Evolutionary conservation across 2,329 filamentous ascomycete species (phyloP).

Genomic region (Xylaria sp.): DNA sequence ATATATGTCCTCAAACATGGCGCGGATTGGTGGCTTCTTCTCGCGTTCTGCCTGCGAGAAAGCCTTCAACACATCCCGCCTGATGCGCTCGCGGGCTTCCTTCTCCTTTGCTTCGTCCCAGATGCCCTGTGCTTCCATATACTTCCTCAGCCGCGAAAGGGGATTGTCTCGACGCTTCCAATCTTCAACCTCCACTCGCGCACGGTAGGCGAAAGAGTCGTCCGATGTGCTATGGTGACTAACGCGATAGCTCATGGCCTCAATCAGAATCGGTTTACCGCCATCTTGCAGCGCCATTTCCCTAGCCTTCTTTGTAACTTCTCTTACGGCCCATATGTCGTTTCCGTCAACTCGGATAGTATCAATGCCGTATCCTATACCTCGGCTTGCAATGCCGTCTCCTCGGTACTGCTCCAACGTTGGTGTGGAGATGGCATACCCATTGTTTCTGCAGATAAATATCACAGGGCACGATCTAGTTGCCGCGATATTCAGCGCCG

Average conservation of each 20-base stretch:
- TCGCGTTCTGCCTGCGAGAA: slow-evolving; percentile 86
- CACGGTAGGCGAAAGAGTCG: slow-evolving; percentile 95
- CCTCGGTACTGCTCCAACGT: slow-evolving; percentile 92
- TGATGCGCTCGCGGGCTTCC: slow-evolving; percentile 70
- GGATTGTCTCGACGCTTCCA: slow-evolving; percentile 94
- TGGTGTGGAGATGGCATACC: slow-evolving; percentile 89
- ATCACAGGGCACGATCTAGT: slow-evolving; percentile 88
- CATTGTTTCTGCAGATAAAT: slow-evolving; percentile 93
- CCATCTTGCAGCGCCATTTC: slow-evolving; percentile 81
- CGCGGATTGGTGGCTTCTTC: slow-evolving; percentile 77
- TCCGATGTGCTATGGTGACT: slow-evolving; percentile 97
- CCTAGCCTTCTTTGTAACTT: slow-evolving; percentile 81
- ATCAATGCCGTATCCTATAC: slow-evolving; percentile 92
- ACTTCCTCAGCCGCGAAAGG: slow-evolving; percentile 86
- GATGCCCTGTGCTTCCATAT: slow-evolving; percentile 82
- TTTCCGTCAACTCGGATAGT: slow-evolving; percentile 95
- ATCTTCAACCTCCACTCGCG: slow-evolving; percentile 91
- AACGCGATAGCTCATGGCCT: slow-evolving; percentile 98
- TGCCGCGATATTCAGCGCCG: slow-evolving; percentile 89
- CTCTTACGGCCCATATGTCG: slow-evolving; percentile 88
- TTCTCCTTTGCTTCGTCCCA: slow-evolving; percentile 91
- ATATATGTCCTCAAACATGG: slow-evolving; percentile 90
- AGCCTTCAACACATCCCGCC: slow-evolving; percentile 82
- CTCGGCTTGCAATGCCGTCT: slow-evolving; percentile 88
- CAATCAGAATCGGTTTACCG: slow-evolving; percentile 86